Conservation (phyloP, 2,329 filamentous ascomycete species). For the Xylariaceae sp. region DNA sequence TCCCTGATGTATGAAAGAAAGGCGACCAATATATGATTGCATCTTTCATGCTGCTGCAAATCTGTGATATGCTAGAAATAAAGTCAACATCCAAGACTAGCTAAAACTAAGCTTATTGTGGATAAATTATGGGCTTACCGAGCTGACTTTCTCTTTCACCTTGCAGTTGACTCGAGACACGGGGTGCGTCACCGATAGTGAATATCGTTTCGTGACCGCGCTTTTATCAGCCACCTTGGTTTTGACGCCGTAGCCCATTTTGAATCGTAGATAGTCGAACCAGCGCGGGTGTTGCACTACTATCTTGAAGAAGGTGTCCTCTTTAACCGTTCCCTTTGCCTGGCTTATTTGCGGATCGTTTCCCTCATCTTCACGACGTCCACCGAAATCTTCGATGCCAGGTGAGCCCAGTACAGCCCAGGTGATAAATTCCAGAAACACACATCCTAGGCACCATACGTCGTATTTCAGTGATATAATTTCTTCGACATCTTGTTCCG, state of each 20-base stretch:
- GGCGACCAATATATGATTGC: not conserved
- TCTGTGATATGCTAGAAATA: not conserved
- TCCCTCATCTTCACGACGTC: not conserved
- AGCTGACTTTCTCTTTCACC: too few species aligned
- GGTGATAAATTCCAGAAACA: constrained; percentile 29
- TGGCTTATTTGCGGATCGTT: not conserved
- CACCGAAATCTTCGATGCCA: not conserved
- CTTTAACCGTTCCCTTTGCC: not conserved
- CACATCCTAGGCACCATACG: constrained; percentile 30
- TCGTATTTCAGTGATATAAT: constrained; percentile 12
- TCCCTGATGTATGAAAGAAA: constrained; percentile 4
- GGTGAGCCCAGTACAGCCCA: constrained; percentile 15
- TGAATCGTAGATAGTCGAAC: not conserved
- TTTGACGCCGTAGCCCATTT: too few species aligned
- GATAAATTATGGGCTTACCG: too few species aligned
- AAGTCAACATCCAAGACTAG: not conserved
- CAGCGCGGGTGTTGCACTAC: not conserved
- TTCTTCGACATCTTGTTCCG: constrained; percentile 11
- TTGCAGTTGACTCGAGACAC: too few species aligned
- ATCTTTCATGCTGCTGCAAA: not conserved
- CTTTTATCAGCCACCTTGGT: too few species aligned
- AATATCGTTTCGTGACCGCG: too few species aligned
- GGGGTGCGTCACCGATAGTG: too few species aligned
- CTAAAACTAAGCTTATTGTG: too few species aligned
- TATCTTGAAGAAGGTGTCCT: constrained; percentile 18